phyloP scores from a whole-genome alignment of 306 rosid genomes.

The Gynostemma pentaphyllum region DNA sequence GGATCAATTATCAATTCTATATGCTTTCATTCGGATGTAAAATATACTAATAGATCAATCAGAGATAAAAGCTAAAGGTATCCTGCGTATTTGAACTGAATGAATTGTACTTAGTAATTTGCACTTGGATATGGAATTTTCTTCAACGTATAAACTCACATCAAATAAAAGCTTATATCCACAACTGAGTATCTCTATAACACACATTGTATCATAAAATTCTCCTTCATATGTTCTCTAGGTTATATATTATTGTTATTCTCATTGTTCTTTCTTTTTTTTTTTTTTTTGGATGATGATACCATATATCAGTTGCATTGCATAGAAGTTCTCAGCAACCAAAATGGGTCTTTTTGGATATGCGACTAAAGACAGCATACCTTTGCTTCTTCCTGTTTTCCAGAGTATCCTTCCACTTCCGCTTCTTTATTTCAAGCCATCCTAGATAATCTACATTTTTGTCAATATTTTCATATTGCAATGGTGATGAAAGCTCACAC shows the following conservation, averaged over 20 bases:
- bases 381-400: slow-evolving; percentile 73
- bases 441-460: slow-evolving; percentile 70
- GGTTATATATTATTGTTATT: neutral
- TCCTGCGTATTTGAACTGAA: neutral
- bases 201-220: neutral
- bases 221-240: neutral
- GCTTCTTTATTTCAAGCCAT: slow-evolving; percentile 88
- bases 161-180: neutral
- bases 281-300: too few relatives aligned
- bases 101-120: neutral
- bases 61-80: neutral
- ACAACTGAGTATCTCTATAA: neutral
- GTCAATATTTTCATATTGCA: slow-evolving; percentile 40
- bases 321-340: neutral
- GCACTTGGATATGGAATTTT: neutral
- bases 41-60: neutral
- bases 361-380: slow-evolving; percentile 27
- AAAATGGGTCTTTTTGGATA: slow-evolving; percentile 11
- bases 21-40: neutral
- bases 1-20: neutral
- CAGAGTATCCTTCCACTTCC: slow-evolving; percentile 67
- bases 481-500: slow-evolving; percentile 19
- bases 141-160: neutral
- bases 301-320: neutral
- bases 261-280: neutral